Percentiles rank a stretch among this genome's conserved stretches.
phyloP scores from a whole-genome alignment of 352 stramenopile genomes.

The Phytopythium kandeliae region DNA sequence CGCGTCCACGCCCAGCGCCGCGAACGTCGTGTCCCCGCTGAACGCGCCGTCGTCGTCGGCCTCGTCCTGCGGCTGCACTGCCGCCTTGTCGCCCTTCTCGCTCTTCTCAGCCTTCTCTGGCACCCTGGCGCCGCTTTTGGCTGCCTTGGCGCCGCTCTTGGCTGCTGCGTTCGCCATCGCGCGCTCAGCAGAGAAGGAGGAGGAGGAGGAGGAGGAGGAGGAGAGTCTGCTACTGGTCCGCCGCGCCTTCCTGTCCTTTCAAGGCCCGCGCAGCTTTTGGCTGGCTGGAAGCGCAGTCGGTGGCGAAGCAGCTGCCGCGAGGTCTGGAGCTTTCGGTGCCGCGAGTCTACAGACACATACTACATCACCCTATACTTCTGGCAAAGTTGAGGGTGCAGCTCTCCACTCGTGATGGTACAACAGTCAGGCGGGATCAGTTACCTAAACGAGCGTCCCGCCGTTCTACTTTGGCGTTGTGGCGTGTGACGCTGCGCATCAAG shows the following conservation, averaged over 20 bases:
- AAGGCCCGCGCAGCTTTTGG: neutral
- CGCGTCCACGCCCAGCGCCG: constrained; percentile 86
- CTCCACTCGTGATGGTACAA: too few relatives aligned
- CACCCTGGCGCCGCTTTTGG: neutral
- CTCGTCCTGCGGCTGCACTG: constrained; percentile 1
- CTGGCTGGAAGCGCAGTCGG: constrained; percentile 3
- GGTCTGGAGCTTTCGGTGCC: constrained; percentile 4
- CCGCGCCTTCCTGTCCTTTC: neutral
- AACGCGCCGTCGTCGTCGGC: constrained; percentile 38
- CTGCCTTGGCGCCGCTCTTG: neutral
- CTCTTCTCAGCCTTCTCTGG: constrained; percentile 1
- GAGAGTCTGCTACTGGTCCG: neutral
- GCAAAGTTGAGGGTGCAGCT: neutral
- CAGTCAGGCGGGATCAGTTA: too few relatives aligned
- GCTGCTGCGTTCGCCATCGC: neutral
- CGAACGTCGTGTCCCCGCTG: constrained; percentile 79
- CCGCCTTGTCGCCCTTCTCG: neutral
- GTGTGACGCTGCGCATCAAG: neutral
- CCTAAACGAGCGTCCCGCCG: too few relatives aligned
- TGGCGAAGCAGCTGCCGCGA: neutral
- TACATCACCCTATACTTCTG: neutral
- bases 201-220: too few relatives aligned
- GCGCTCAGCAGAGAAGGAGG: neutral
- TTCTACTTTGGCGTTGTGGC: too few relatives aligned
- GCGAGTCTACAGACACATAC: neutral